Evolutionary conservation across 2,329 filamentous ascomycete genomes (phyloP), one percentile per base, ranked within the genome.

Genomic region (Coniella lustricola): DNA sequence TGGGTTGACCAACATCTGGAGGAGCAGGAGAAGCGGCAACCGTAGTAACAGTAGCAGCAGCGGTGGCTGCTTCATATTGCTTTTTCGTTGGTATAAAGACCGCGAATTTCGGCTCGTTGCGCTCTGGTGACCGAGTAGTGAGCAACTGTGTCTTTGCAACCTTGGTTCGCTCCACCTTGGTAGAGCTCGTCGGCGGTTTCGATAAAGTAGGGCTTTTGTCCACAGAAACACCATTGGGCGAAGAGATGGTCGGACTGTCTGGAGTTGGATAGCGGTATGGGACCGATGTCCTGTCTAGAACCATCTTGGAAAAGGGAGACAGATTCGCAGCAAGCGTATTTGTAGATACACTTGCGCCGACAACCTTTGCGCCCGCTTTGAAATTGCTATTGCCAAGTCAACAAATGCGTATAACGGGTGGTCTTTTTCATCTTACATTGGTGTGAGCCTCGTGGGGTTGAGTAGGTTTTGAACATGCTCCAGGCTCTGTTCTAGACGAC

Each of bases 391-490:
- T 44, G 40, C 29, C 55, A 14, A 49, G 62, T 70, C 51, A 67
- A 61, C n/a, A 54, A 42, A 48, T 51, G 41, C 51, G 38, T 45
- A 3, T 16, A 14, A 12, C 12, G 32, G 22, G 20, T 36, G 25
- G 17, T 18, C 16, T 9, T 3, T 29, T 18, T 32, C 33, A 44
- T 59, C 73, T 62, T 67, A 87, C 84, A 79, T 87, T 59, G 84
- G 70, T 9, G 85, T 84, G 54, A 86, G 71, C 52, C 83, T 82
- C n/a, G 83, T 77, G 2, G 82, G 77, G 60, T 82, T 81, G 48
- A 96, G 66, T 35, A 95, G 76, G 54, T 83, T 81, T 49, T 87
- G 79, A 25, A 96, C 73, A 62, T 91, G 83, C 57, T 85, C 77
- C 39, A 90, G 73, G 10, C 82, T 84, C 57, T 84, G 81, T 57